Evolutionary conservation across 2,329 filamentous ascomycete species (phyloP), one percentile per base, ranked within the genome.

Genomic region (Parastagonospora nodorum): DNA sequence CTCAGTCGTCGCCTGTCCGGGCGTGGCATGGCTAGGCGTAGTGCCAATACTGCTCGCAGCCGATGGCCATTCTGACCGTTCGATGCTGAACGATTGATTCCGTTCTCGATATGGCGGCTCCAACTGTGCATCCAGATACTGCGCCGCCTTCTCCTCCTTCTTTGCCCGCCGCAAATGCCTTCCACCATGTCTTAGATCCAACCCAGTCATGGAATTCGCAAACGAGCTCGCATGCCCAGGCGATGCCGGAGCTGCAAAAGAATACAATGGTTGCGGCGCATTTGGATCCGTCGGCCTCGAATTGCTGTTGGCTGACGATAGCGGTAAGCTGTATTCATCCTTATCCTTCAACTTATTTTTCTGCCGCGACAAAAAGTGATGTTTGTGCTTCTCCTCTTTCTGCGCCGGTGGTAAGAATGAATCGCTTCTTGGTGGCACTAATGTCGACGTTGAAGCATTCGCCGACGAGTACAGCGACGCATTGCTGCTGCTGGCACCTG

Each of bases 361-460:
- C 67, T 90, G 88, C 33, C 89, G 81, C 7, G 88, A 90, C 45
- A 93, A 70, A 60, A 93, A 92, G 66, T 92, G 86, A 61, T 92
- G 89, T 59, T 88, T 89, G 75, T 78, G 76, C 60, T 88, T 89
- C 63, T 89, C 86, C 74, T 89, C 89, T 51, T 89, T 86, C 63
- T 87, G 87, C 30, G 82, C 82, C 2, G 63, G 66, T 5, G 66
- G 58, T 16, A 57, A 48, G 36, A 54, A 68, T 1, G 69, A 75
- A 5, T 77, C 73, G 27, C 74, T 64, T 24, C 78, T 74, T 15
- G 58, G 56, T 0, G 88, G 83, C n/a, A 89, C 84, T 49, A 93
- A 85, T 0, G 89, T 92, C 2, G 88, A 88, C 0, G 88, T 85
- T 0, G 88, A 92, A 0, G 86, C 88, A 70, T 93, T 93, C n/a